Conservation (phyloP, 2,329 filamentous ascomycete genomes). For the Pezizomycotina sp. region DNA sequence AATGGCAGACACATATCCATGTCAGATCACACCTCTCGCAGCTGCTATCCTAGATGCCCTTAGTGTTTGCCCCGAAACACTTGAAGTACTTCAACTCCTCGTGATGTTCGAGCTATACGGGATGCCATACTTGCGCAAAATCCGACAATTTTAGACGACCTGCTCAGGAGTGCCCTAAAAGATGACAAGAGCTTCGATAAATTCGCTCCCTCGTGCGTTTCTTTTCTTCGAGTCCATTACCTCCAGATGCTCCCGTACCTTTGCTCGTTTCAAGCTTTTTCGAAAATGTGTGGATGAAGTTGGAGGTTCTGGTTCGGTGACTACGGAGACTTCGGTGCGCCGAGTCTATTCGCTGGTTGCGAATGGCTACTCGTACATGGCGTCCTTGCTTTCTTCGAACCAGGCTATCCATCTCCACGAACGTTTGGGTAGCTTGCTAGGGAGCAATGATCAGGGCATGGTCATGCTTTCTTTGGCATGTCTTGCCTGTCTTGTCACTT, state of each 20-base stretch:
- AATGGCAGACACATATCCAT: conserved; percentile 34
- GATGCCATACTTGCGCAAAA: conserved; percentile 17
- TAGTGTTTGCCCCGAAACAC: conserved; percentile 36
- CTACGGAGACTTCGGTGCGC: conserved; percentile 13
- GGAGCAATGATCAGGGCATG: no score
- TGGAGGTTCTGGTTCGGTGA: conserved; percentile 16
- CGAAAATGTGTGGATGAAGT: no score
- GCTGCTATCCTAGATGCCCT: conserved; percentile 36
- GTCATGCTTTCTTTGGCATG: no score
- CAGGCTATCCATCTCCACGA: conserved; percentile 15
- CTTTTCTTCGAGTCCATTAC: conserved; percentile 20
- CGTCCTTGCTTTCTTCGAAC: conserved; percentile 11
- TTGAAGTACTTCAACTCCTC: conserved; percentile 36
- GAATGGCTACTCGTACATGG: conserved; percentile 19
- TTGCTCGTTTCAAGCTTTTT: conserved; percentile 20
- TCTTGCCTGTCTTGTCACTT: no score
- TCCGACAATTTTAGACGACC: conserved; percentile 14
- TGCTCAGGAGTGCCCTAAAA: conserved; percentile 20
- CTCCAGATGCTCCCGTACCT: conserved; percentile 10
- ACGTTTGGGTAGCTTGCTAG: conserved; percentile 18
- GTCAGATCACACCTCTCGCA: conserved; percentile 34
- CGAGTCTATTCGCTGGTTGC: conserved; percentile 20
- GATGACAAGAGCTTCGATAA: conserved; percentile 21
- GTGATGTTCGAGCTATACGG: conserved; percentile 28
- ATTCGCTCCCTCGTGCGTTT: conserved; percentile 17